Evolutionary conservation across 805 yeast species (phyloP).

Genomic region (Wickerhamomyces subpelliculosus): DNA sequence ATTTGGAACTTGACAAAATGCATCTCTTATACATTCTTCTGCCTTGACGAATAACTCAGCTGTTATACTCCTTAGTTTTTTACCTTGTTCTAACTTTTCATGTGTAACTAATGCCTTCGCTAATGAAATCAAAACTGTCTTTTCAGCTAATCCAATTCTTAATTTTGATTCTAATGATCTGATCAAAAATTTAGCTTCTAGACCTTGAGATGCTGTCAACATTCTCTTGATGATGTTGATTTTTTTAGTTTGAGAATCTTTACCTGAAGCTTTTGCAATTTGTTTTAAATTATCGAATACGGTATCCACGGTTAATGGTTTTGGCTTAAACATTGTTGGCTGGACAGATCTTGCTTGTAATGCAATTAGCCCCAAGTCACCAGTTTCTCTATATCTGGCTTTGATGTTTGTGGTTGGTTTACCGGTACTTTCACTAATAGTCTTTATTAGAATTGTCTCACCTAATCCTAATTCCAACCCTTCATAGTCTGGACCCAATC

Average conservation of each 20-base stretch:
- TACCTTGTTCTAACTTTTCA: conserved; percentile 37
- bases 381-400: conserved; percentile 66
- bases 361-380: conserved; percentile 91
- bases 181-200: conserved; percentile 86
- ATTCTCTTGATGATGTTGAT: conserved; percentile 73
- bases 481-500: conserved; percentile 93
- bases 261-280: conserved; percentile 75
- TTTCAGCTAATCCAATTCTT: conserved; percentile 91
- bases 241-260: conserved; percentile 74
- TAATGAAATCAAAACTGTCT: conserved; percentile 76
- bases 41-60: conserved; percentile 49
- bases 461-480: conserved; percentile 93
- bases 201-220: conserved; percentile 78
- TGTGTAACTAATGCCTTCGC: conserved; percentile 73
- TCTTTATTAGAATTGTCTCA: conserved; percentile 80
- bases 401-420: conserved; percentile 64
- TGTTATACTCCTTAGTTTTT: conserved; percentile 19
- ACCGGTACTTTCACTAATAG: conserved; percentile 88
- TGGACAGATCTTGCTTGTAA: conserved; percentile 76
- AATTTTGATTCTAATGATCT: conserved; percentile 89
- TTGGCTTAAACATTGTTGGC: conserved; percentile 89
- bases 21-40: conserved; percentile 76
- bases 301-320: conserved; percentile 60
- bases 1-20: conserved; percentile 85
- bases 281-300: conserved; percentile 71